phyloP scores from a whole-genome alignment of 2,329 filamentous ascomycete species.

The Neofusicoccum sp. region DNA sequence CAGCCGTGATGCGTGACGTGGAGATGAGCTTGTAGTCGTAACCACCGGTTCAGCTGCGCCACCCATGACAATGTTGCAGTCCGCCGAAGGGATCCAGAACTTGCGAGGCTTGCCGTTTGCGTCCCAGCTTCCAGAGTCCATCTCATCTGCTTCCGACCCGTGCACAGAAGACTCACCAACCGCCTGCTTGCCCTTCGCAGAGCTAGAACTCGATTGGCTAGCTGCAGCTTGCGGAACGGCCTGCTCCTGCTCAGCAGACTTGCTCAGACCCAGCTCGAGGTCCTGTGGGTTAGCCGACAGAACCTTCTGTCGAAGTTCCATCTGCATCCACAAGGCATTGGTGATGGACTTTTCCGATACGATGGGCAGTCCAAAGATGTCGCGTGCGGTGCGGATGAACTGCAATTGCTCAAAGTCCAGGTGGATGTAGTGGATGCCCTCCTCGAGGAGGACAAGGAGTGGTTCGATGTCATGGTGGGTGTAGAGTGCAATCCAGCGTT shows the following conservation, averaged over 20 bases:
- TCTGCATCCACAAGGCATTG: constrained; percentile 58
- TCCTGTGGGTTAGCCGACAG: constrained; percentile 51
- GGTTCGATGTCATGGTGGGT: constrained; percentile 55
- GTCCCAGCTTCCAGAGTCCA: constrained; percentile 53
- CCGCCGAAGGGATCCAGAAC: constrained; percentile 57
- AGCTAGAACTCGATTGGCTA: background rate
- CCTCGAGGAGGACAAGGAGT: constrained; percentile 55
- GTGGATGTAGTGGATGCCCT: constrained; percentile 60
- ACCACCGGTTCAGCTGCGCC: constrained; percentile 53
- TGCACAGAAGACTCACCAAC: background rate
- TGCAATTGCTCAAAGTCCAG: constrained; percentile 59
- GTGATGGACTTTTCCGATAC: constrained; percentile 56
- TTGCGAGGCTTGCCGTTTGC: constrained; percentile 54
- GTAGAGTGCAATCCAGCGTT: constrained; percentile 52
- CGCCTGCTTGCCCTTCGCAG: constrained; percentile 47
- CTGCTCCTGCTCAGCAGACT: constrained; percentile 33
- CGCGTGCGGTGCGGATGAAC: constrained; percentile 51
- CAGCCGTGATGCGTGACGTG: constrained; percentile 46
- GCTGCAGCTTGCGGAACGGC: background rate
- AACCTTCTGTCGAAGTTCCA: constrained; percentile 56
- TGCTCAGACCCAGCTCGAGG: constrained; percentile 54
- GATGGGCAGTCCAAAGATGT: constrained; percentile 54
- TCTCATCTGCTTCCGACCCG: constrained; percentile 29
- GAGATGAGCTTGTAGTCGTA: constrained; percentile 45
- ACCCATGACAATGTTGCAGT: constrained; percentile 57